Percentiles rank a stretch among this genome's conserved stretches.
phyloP scores from a whole-genome alignment of 2,329 filamentous ascomycete genomes.

The Colletotrichum kahawae region DNA sequence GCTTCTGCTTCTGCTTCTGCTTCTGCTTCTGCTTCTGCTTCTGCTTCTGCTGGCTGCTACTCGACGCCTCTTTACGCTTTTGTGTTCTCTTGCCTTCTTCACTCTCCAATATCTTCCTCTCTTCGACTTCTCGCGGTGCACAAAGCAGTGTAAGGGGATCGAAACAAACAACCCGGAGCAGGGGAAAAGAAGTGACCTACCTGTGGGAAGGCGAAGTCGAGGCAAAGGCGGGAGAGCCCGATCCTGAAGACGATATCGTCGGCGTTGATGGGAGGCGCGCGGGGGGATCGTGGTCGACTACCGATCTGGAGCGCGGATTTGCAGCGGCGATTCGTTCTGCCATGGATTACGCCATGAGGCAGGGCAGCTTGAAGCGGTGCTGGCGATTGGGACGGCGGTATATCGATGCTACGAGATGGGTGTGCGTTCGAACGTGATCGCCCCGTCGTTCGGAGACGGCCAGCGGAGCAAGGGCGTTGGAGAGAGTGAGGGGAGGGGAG shows the following conservation, averaged over 20 bases:
- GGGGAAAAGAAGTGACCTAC: constrained; percentile 7
- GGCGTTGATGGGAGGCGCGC: constrained; percentile 54
- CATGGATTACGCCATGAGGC: constrained; percentile 73
- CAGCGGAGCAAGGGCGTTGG: background rate
- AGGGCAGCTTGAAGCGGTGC: constrained; percentile 29
- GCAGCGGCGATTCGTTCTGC: constrained; percentile 63
- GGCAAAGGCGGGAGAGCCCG: constrained; percentile 14
- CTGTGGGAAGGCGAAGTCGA: constrained; percentile 22
- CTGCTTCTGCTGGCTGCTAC: background rate
- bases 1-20: background rate
- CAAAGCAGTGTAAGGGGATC: background rate
- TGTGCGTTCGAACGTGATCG: background rate
- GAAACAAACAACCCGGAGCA: background rate
- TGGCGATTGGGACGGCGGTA: background rate
- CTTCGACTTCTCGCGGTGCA: background rate
- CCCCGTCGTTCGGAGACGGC: background rate
- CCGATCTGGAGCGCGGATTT: constrained; percentile 55
- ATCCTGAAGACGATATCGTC: constrained; percentile 21
- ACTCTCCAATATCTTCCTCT: background rate
- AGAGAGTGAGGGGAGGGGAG: background rate
- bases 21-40: background rate
- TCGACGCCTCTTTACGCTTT: background rate
- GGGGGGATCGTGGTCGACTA: constrained; percentile 57
- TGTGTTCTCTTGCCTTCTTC: background rate
- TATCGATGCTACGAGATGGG: background rate